These are phyloP conservation scores for Poa pratensis DNA, from an alignment of 176 grass and related monocot genomes.

Conservation along the genomic window DNA sequence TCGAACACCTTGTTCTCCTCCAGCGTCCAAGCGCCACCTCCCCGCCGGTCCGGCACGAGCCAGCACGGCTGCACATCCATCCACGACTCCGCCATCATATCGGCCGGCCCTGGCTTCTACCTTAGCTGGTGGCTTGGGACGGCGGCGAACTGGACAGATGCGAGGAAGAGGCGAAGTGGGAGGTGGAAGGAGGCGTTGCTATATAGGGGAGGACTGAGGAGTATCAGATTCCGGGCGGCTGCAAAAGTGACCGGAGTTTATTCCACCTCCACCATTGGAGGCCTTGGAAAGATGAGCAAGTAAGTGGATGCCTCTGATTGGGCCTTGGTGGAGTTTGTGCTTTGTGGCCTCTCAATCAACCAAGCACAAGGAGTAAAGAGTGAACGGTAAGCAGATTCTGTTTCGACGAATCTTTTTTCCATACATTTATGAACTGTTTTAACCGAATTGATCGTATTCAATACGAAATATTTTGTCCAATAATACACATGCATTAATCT, in stretches of 20 bases:
- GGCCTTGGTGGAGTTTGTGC: conserved; percentile 56
- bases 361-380: not conserved
- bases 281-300: conserved; percentile 34
- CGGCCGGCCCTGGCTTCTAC: conserved; percentile 4
- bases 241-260: conserved; percentile 51
- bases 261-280: conserved; percentile 66
- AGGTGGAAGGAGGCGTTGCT: conserved; percentile 45
- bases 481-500: no score
- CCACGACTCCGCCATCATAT: conserved; percentile 81
- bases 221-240: conserved; percentile 39
- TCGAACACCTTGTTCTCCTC: conserved; percentile 97
- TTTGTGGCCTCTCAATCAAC: conserved; percentile 46
- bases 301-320: conserved; percentile 59
- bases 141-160: conserved; percentile 26
- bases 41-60: conserved; percentile 31
- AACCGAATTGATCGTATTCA: no score
- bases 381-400: conserved; percentile 8
- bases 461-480: no score
- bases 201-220: conserved; percentile 37
- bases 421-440: not conserved
- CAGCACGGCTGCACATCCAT: conserved; percentile 60
- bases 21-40: conserved; percentile 55
- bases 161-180: conserved; percentile 21
- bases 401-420: conserved; percentile 7
- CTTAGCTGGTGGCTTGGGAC: not conserved